A percentile compares a stretch with the other conserved stretches of the same genome.
These are phyloP conservation scores for Hansenula sp. DNA, from an alignment of 1,139 yeast species.

Conservation along the genomic window DNA sequence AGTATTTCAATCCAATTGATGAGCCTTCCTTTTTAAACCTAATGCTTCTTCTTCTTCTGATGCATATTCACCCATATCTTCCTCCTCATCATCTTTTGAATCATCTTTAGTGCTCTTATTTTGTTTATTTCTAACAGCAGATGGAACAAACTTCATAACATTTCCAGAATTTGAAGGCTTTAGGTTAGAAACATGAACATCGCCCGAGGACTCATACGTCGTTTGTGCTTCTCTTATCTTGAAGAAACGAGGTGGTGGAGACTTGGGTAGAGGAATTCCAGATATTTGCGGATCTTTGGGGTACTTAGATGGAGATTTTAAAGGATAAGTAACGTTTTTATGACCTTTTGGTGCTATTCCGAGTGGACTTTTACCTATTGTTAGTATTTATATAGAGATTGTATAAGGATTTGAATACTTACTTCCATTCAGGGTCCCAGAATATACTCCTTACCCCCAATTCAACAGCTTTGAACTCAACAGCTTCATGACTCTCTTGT, in stretches of 20 bases:
- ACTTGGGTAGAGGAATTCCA: constrained; percentile 22
- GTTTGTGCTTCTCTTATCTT: constrained; percentile 16
- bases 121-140: constrained; percentile 8
- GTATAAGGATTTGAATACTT: not conserved
- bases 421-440: constrained; percentile 40
- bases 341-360: constrained; percentile 31
- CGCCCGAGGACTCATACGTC: constrained; percentile 9
- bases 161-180: not conserved
- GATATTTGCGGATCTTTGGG: constrained; percentile 3
- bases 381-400: not conserved
- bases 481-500: too few relatives aligned
- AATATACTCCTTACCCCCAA: constrained; percentile 32
- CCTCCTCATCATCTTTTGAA: not conserved
- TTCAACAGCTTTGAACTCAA: constrained; percentile 4
- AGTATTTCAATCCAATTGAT: constrained; percentile 1
- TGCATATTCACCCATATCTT: constrained; percentile 1
- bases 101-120: not conserved
- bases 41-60: constrained; percentile 7
- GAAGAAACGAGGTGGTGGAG: constrained; percentile 28
- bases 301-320: constrained; percentile 1
- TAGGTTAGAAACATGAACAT: not conserved
- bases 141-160: constrained; percentile 11
- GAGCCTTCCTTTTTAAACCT: constrained; percentile 9
- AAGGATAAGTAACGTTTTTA: constrained; percentile 21
- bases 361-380: constrained; percentile 18